These are phyloP conservation scores for Favolaschia claudopus DNA, from an alignment of 768 basidiomycete genomes.

Conservation along the genomic window DNA sequence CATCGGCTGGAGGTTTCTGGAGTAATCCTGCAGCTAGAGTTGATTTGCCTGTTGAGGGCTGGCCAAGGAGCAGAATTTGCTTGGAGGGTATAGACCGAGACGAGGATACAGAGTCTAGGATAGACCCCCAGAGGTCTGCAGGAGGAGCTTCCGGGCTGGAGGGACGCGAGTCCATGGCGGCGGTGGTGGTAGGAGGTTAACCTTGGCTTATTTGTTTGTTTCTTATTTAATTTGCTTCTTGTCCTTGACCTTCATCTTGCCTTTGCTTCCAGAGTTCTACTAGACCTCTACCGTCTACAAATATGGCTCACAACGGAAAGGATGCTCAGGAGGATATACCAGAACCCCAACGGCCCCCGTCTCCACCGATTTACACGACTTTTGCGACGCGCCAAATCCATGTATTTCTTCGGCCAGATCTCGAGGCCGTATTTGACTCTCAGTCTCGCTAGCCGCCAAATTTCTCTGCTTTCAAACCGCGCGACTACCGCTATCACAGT, in stretches of 20 bases:
- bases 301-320: constrained; percentile 35
- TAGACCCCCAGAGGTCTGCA: constrained; percentile 91
- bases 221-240: too few species aligned
- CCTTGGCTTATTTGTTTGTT: too few species aligned
- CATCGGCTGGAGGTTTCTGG: constrained; percentile 67
- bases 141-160: constrained; percentile 79
- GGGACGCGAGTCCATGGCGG: constrained; percentile 53
- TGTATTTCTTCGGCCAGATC: constrained; percentile 54
- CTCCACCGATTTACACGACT: constrained; percentile 76
- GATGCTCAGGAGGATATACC: constrained; percentile 68
- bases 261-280: too few species aligned
- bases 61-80: constrained; percentile 85
- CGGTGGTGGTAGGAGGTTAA: too few species aligned
- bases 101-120: constrained; percentile 86
- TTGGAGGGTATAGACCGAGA: constrained; percentile 85
- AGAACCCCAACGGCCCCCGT: constrained; percentile 66
- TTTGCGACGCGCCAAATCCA: constrained; percentile 76
- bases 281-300: too few species aligned
- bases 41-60: constrained; percentile 81
- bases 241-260: too few species aligned
- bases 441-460: constrained; percentile 65
- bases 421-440: constrained; percentile 7
- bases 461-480: constrained; percentile 82
- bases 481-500: constrained; percentile 73
- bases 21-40: constrained; percentile 75